Evolutionary conservation across 805 yeast species (phyloP).

Genomic region (Scheffersomyces stipitis): DNA sequence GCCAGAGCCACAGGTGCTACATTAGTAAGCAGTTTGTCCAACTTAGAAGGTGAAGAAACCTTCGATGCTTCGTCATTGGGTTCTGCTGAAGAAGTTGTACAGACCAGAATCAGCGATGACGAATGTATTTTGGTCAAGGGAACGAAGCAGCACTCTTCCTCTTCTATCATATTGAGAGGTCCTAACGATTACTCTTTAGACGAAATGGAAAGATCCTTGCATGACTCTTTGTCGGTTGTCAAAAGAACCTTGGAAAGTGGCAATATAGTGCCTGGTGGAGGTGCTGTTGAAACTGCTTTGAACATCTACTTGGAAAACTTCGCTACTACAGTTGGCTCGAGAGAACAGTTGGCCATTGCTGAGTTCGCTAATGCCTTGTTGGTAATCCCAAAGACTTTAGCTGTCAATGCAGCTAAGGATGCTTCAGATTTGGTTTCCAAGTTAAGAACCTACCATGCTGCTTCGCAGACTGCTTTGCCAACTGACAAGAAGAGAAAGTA

Average conservation of each 20-base stretch:
- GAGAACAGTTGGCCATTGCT: slow-evolving; percentile 97
- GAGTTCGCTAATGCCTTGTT: slow-evolving; percentile 92
- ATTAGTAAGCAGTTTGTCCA: slow-evolving; percentile 79
- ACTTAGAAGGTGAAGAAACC: slow-evolving; percentile 93
- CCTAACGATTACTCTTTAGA: slow-evolving; percentile 93
- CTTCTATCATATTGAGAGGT: slow-evolving; percentile 92
- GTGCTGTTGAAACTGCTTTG: slow-evolving; percentile 97
- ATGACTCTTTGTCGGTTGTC: slow-evolving; percentile 91
- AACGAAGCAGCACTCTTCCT: slow-evolving; percentile 85
- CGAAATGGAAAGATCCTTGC: slow-evolving; percentile 97
- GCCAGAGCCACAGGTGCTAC: slow-evolving; percentile 99
- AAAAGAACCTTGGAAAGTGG: slow-evolving; percentile 96
- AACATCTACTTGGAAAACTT: slow-evolving; percentile 93
- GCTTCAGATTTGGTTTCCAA: slow-evolving; percentile 93
- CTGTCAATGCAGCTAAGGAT: slow-evolving; percentile 97
- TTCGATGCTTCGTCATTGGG: slow-evolving; percentile 86
- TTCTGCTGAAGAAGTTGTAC: slow-evolving; percentile 84
- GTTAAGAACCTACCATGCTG: slow-evolving; percentile 93
- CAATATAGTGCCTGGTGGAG: slow-evolving; percentile 96
- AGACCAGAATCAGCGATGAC: slow-evolving; percentile 90
- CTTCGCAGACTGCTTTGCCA: slow-evolving; percentile 81
- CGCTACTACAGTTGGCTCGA: slow-evolving; percentile 95
- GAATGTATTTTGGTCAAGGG: slow-evolving; percentile 93
- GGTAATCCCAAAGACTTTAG: slow-evolving; percentile 93
- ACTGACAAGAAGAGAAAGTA: slow-evolving; percentile 85